Evolutionary conservation across 1,139 yeast genomes (phyloP).

Genomic region (Kluyveromyces sp.): DNA sequence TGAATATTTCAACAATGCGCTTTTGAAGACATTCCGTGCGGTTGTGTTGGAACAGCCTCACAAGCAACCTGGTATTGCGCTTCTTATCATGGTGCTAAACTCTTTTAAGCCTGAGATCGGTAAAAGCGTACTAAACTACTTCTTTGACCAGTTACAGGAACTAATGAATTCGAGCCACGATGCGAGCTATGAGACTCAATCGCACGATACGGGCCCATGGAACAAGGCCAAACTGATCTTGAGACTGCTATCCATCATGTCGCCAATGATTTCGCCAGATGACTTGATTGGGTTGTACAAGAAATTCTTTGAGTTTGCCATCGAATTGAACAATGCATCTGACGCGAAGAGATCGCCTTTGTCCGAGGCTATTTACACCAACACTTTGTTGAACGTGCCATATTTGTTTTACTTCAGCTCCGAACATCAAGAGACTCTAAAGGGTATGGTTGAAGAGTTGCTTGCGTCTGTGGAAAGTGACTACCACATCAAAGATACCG

Average conservation of each 20-base stretch:
- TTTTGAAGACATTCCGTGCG: conserved; percentile 59
- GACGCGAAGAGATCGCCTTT: conserved; percentile 42
- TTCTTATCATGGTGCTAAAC: conserved; percentile 63
- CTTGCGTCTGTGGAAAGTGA: conserved; percentile 37
- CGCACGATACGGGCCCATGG: conserved; percentile 56
- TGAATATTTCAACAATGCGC: conserved; percentile 50
- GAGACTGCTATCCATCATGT: conserved; percentile 60
- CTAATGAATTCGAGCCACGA: conserved; percentile 36
- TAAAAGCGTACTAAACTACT: conserved; percentile 58
- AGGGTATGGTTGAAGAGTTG: conserved; percentile 37
- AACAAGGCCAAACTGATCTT: conserved; percentile 62
- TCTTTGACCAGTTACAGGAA: conserved; percentile 55
- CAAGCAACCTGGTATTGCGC: conserved; percentile 63
- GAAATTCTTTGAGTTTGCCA: conserved; percentile 49
- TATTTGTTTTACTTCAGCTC: conserved; percentile 47
- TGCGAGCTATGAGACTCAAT: conserved; percentile 19
- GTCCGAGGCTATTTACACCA: conserved; percentile 63
- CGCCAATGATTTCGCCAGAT: conserved; percentile 52
- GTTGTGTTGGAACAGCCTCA: conserved; percentile 85
- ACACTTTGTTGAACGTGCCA: conserved; percentile 61
- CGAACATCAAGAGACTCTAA: conserved; percentile 30
- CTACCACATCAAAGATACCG: conserved; percentile 17
- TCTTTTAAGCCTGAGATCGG: conserved; percentile 63
- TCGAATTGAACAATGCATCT: conserved; percentile 42
- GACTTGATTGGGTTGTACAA: conserved; percentile 45